phyloP scores from a whole-genome alignment of 2,329 filamentous ascomycete genomes.

The Talaromyces sp. region DNA sequence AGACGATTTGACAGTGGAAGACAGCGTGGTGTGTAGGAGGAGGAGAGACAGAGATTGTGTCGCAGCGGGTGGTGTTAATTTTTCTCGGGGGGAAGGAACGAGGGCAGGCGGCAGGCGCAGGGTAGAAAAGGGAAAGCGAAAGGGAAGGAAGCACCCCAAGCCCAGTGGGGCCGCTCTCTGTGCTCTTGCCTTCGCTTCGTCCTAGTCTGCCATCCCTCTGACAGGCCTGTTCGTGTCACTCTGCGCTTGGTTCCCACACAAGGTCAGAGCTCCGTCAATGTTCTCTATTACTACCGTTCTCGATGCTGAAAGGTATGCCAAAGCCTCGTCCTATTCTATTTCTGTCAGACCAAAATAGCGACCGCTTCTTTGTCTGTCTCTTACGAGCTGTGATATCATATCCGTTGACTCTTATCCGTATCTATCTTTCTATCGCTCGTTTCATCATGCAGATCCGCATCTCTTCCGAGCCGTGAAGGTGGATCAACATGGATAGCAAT shows the following conservation, averaged over 20 bases:
- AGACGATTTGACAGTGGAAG: background rate
- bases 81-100: conserved; percentile 13
- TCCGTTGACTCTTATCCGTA: background rate
- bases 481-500: conserved; percentile 8
- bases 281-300: background rate
- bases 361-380: background rate
- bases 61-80: conserved; percentile 5
- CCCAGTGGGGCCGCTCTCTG: conserved; percentile 7
- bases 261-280: background rate
- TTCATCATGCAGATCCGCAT: conserved; percentile 10
- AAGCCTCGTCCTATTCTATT: background rate
- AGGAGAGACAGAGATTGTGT: background rate
- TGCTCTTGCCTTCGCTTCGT: background rate
- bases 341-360: background rate
- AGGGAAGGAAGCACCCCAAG: conserved; percentile 13
- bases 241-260: background rate
- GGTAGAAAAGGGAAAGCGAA: conserved; percentile 7
- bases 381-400: conserved; percentile 1
- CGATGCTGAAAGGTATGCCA: background rate
- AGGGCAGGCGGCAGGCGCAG: background rate
- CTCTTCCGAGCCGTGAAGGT: conserved; percentile 5
- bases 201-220: background rate
- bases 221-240: background rate
- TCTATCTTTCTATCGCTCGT: background rate
- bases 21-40: conserved; percentile 2